A percentile compares a stretch with the other conserved stretches of the same genome.
These are phyloP conservation scores for Kurtzmaniella fragi DNA, from an alignment of 805 yeast species.

Conservation along the genomic window DNA sequence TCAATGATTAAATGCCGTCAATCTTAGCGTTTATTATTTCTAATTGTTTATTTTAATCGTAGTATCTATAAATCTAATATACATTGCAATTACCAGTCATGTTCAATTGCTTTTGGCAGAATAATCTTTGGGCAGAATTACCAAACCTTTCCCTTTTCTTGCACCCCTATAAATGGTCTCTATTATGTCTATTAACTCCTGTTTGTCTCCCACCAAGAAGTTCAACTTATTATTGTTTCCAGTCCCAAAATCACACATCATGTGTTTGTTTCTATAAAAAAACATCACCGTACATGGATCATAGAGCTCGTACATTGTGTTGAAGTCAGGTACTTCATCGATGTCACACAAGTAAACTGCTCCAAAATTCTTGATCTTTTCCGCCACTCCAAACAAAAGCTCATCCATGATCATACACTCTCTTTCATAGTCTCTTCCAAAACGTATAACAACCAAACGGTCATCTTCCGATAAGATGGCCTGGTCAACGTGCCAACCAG, in stretches of 20 bases:
- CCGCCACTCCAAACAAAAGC: slow-evolving; percentile 70
- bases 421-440: slow-evolving; percentile 73
- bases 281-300: slow-evolving; percentile 94
- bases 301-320: slow-evolving; percentile 77
- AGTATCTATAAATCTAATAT: no score
- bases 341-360: slow-evolving; percentile 85
- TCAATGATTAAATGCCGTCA: no score
- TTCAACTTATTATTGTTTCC: slow-evolving; percentile 95
- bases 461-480: slow-evolving; percentile 91
- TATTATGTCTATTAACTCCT: slow-evolving; percentile 85
- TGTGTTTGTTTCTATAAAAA: slow-evolving; percentile 86
- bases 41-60: no score
- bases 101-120: slow-evolving; percentile 20
- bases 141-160: slow-evolving; percentile 86
- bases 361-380: slow-evolving; percentile 82
- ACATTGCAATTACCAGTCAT: neutral
- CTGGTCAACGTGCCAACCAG: slow-evolving; percentile 98
- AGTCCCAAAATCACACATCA: slow-evolving; percentile 98
- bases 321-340: slow-evolving; percentile 86
- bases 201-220: slow-evolving; percentile 68
- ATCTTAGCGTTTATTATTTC: no score
- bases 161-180: slow-evolving; percentile 93
- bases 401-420: slow-evolving; percentile 93
- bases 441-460: slow-evolving; percentile 78
- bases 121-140: slow-evolving; percentile 74